phyloP scores from a whole-genome alignment of 371 early-diverging fungal genomes.

The Lichtheimia hyalospora region DNA sequence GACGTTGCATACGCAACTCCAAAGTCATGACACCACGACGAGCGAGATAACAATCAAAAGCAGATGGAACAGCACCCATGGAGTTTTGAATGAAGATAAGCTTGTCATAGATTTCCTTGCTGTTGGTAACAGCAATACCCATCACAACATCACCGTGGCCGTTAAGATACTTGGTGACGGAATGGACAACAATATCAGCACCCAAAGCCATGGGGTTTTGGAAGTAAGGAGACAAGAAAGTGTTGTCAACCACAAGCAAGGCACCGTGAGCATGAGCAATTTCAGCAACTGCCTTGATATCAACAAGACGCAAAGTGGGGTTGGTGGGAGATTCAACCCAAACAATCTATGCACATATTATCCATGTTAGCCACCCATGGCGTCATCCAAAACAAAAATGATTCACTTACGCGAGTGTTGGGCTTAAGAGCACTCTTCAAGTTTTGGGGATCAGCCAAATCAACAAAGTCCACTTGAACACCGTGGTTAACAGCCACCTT shows the following conservation, averaged over 20 bases:
- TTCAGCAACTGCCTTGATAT: slow-evolving; percentile 85
- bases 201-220: slow-evolving; percentile 91
- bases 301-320: slow-evolving; percentile 93
- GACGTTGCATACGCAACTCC: slow-evolving; percentile 92
- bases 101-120: slow-evolving; percentile 70
- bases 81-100: slow-evolving; percentile 93
- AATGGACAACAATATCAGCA: slow-evolving; percentile 97
- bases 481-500: slow-evolving; percentile 81
- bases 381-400: slow-evolving; percentile 5
- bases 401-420: slow-evolving; percentile 64
- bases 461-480: slow-evolving; percentile 85
- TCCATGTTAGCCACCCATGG: neutral
- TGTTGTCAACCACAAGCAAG: slow-evolving; percentile 96
- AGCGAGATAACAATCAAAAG: slow-evolving; percentile 97
- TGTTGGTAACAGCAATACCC: slow-evolving; percentile 89
- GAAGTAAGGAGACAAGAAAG: slow-evolving; percentile 97
- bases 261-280: slow-evolving; percentile 79
- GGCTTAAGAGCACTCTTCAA: slow-evolving; percentile 64
- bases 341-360: slow-evolving; percentile 54
- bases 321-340: slow-evolving; percentile 98
- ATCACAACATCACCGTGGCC: slow-evolving; percentile 98
- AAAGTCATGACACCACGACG: slow-evolving; percentile 96
- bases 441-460: slow-evolving; percentile 77
- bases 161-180: slow-evolving; percentile 98
- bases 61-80: slow-evolving; percentile 93